Base-by-base conservation (phyloP, 2,329 filamentous ascomycete genomes). In the Lojkania enalia region DNA sequence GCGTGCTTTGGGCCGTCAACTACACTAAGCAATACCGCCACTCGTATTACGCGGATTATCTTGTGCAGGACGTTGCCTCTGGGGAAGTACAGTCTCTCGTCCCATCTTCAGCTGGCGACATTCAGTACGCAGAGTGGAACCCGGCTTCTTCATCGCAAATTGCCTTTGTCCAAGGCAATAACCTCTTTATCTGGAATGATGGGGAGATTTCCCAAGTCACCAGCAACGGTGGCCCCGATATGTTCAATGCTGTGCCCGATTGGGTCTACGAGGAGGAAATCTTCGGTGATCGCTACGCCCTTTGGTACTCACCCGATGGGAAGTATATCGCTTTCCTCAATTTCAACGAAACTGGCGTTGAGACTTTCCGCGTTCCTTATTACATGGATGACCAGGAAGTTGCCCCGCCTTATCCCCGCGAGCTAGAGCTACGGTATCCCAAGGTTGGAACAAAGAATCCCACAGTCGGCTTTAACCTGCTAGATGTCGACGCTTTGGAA, bases 381-480 rank as follows among this genome's bases (percentile, higher is more conserved):
- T 87, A 82, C 64, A 85, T 85, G 79, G 74, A 81, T 41, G 72
- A 76, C 44, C 66, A 81, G 46, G 66, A 77, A 18, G 63, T 81
- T 12, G 81, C 83, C 0, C 82, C 82, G 0, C 69, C 77, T 0
- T 87, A 88, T 57, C 84, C 84, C 1, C 65, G 73, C 0, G 79
- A 86, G 52, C 69, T 87, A 2, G 77, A 85, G 18, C 65, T 88
- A 36, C 75, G 84, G 11, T 87, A 88, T 52, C 84, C 85, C 32
- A 87, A 87, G 66, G 84, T 86, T 9, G 83, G 84, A 35, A 79
- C 79, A 36, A 85, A 76, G 49, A 87, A 87, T 57, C 85, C 85
- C 0, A 84, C 80, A 0, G 84, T 85, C 1, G 71, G 76, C 13
- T 74, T 87, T 49, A 80, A 80, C 42, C 60, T 88, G 1, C 68